Evolutionary conservation across 2,329 filamentous ascomycete genomes (phyloP).

Genomic region (Xylaria sp.): DNA sequence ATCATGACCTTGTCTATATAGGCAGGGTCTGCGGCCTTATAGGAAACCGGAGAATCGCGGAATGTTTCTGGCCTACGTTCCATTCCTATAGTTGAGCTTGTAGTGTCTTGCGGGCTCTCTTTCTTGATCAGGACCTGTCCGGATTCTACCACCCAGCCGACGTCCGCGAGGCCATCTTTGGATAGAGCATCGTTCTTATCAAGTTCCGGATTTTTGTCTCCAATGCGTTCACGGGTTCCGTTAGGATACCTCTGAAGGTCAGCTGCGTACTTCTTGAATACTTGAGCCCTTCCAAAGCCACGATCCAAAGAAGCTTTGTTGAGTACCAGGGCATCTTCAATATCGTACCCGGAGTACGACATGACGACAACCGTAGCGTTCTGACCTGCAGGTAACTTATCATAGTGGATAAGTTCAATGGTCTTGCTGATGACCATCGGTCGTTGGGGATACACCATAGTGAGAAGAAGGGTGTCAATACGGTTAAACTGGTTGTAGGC

Average conservation of each 20-base stretch:
- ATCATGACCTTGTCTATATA: conserved; percentile 98
- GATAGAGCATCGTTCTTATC: conserved; percentile 79
- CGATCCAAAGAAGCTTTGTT: conserved; percentile 97
- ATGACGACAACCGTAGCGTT: conserved; percentile 98
- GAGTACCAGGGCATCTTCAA: conserved; percentile 95
- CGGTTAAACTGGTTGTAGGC: conserved; percentile 98
- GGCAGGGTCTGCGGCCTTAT: conserved; percentile 83
- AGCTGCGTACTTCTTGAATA: conserved; percentile 93
- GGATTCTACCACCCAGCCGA: conserved; percentile 80
- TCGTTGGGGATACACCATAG: conserved; percentile 96
- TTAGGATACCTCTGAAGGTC: conserved; percentile 91
- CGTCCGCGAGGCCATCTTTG: conserved; percentile 86
- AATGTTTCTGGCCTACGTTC: conserved; percentile 72
- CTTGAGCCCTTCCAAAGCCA: conserved; percentile 95
- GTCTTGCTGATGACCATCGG: conserved; percentile 98
- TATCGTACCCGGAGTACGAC: conserved; percentile 99
- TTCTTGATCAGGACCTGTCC: conserved; percentile 94
- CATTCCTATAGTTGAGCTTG: conserved; percentile 74
- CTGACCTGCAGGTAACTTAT: conserved; percentile 95
- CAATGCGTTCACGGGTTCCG: conserved; percentile 74
- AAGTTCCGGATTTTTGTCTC: conserved; percentile 70
- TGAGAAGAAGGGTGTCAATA: conserved; percentile 94
- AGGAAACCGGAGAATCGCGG: conserved; percentile 76
- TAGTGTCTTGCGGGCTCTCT: conserved; percentile 80
- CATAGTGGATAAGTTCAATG: conserved; percentile 95